A percentile compares a stretch with the other conserved stretches of the same genome.
Conservation (phyloP, 192 early-diverging fungal genomes). For the Fimicolochytrium jonesii region DNA sequence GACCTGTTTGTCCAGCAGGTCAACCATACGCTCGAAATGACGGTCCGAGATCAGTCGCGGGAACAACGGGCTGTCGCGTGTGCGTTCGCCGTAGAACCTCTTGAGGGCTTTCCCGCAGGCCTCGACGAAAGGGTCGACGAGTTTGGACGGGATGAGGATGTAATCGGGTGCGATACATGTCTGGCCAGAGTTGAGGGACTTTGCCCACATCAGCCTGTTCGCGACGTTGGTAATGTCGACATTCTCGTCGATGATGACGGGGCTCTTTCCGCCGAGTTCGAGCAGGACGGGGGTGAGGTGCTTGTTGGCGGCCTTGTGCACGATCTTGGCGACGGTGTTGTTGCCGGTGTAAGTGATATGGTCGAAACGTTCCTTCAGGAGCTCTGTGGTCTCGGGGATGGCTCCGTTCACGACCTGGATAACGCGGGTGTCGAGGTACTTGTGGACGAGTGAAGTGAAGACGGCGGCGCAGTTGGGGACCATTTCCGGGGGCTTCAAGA, state of each 20-base stretch:
- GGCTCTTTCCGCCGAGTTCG: slow-evolving; percentile 93
- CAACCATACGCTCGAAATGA: slow-evolving; percentile 66
- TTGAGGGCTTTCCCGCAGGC: slow-evolving; percentile 40
- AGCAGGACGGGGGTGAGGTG: slow-evolving; percentile 83
- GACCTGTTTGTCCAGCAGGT: slow-evolving; percentile 45
- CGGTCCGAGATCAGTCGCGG: slow-evolving; percentile 68
- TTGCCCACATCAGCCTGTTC: slow-evolving; percentile 74
- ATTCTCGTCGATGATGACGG: slow-evolving; percentile 48
- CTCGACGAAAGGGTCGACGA: slow-evolving; percentile 53
- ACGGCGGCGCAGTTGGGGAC: slow-evolving; percentile 58
- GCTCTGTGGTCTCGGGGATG: slow-evolving; percentile 62
- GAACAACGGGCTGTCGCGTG: slow-evolving; percentile 49
- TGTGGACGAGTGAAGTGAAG: slow-evolving; percentile 59
- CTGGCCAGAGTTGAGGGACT: slow-evolving; percentile 85
- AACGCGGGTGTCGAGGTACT: slow-evolving; percentile 68
- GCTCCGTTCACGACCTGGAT: slow-evolving; percentile 73
- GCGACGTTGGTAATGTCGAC: slow-evolving; percentile 60
- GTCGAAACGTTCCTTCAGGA: slow-evolving; percentile 80
- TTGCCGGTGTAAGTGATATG: slow-evolving; percentile 94
- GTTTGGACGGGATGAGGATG: slow-evolving; percentile 60
- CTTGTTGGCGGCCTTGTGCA: slow-evolving; percentile 80
- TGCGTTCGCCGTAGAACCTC: slow-evolving; percentile 33
- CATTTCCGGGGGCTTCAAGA: slow-evolving; percentile 75
- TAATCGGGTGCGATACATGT: slow-evolving; percentile 89
- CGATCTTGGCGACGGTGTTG: slow-evolving; percentile 70